Evolutionary conservation across 2,329 filamentous ascomycete genomes (phyloP).

Genomic region (Penicillium sp.): DNA sequence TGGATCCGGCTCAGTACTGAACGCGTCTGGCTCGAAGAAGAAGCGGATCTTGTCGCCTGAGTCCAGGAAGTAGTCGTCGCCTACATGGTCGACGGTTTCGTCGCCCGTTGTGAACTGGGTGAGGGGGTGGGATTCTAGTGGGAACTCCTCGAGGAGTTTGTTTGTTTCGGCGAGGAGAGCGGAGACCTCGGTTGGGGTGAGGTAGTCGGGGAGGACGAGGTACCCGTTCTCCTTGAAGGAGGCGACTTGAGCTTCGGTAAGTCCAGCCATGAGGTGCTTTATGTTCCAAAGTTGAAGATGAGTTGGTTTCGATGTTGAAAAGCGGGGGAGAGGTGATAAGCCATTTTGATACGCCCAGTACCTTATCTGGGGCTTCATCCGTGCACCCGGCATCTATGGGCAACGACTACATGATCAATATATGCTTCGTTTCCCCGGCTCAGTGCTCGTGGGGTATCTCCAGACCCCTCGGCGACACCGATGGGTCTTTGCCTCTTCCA

Average conservation of each 20-base stretch:
- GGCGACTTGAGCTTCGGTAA: slow-evolving; percentile 69
- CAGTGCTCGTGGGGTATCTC: neutral
- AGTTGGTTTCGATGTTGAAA: slow-evolving; percentile 11
- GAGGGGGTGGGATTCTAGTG: slow-evolving; percentile 81
- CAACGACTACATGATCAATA: neutral
- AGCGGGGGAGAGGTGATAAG: slow-evolving; percentile 25
- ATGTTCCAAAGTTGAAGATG: neutral
- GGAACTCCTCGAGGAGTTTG: slow-evolving; percentile 70
- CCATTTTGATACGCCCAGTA: slow-evolving; percentile 12
- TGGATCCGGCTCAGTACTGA: slow-evolving; percentile 43
- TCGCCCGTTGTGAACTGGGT: slow-evolving; percentile 90
- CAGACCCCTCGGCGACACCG: neutral
- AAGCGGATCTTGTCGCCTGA: slow-evolving; percentile 91
- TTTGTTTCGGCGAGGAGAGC: slow-evolving; percentile 73
- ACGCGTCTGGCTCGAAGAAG: slow-evolving; percentile 96
- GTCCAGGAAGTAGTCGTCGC: slow-evolving; percentile 89
- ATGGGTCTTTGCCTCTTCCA: slow-evolving; percentile 5
- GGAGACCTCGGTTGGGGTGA: slow-evolving; percentile 64
- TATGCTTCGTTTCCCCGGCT: neutral
- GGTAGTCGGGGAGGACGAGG: slow-evolving; percentile 77
- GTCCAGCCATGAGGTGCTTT: slow-evolving; percentile 47
- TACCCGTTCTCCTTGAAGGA: slow-evolving; percentile 83
- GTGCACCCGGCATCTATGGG: slow-evolving; percentile 1
- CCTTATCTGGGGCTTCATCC: slow-evolving; percentile 11
- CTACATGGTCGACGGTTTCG: slow-evolving; percentile 69